Conservation (phyloP, 2,329 filamentous ascomycete genomes). For the Scedosporium dehoogii region DNA sequence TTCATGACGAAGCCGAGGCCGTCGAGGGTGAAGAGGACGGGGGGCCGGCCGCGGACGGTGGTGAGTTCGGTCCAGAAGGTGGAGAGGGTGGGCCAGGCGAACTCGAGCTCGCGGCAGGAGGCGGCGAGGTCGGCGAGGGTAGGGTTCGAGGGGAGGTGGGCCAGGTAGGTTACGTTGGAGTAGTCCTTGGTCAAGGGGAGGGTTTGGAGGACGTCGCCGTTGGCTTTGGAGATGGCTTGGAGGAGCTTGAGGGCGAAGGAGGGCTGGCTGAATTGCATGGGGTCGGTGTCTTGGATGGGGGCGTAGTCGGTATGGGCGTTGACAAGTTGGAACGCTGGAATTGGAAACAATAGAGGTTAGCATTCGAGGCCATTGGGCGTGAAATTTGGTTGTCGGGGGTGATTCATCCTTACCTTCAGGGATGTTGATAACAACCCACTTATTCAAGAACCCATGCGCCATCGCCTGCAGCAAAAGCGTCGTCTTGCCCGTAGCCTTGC, state of each 20-base stretch:
- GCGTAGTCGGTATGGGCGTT: conserved; percentile 75
- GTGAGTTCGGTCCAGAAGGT: conserved; percentile 73
- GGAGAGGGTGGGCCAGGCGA: conserved; percentile 71
- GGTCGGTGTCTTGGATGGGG: conserved; percentile 49
- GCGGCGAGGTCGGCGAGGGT: conserved; percentile 60
- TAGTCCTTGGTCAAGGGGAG: conserved; percentile 35
- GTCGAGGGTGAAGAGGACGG: conserved; percentile 68
- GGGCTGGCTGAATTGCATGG: conserved; percentile 64
- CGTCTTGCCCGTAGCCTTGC: conserved; percentile 74
- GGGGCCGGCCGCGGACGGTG: conserved; percentile 35
- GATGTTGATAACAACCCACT: conserved; percentile 82
- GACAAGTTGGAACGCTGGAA: conserved; percentile 68
- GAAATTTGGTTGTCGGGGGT: background rate
- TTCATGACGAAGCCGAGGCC: conserved; percentile 75
- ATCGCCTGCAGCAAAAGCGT: conserved; percentile 76
- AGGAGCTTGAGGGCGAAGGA: conserved; percentile 68
- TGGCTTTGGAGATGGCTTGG: conserved; percentile 61
- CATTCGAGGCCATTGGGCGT: background rate
- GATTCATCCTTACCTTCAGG: conserved; percentile 61
- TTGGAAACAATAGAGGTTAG: background rate
- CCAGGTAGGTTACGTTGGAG: conserved; percentile 31
- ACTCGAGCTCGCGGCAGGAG: conserved; percentile 63
- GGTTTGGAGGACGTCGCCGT: conserved; percentile 51
- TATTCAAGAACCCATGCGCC: conserved; percentile 68
- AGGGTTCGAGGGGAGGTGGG: conserved; percentile 49